phyloP scores from a whole-genome alignment of 1,139 yeast species.

The Zygosaccharomyces sapae region DNA sequence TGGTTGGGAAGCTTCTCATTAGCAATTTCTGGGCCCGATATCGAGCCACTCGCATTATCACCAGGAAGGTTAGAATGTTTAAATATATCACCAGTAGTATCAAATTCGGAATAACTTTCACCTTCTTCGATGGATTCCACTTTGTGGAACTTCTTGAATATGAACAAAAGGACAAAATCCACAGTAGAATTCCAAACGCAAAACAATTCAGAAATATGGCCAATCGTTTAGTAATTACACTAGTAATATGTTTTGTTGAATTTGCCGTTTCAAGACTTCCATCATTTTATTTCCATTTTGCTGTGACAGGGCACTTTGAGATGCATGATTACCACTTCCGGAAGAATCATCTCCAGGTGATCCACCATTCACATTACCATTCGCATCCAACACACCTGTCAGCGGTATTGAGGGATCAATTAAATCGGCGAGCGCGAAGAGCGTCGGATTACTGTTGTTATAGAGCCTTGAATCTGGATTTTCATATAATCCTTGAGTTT shows the following conservation, averaged over 20 bases:
- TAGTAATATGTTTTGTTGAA: slow-evolving; percentile 1
- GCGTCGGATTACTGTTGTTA: slow-evolving; percentile 47
- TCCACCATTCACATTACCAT: slow-evolving; percentile 4
- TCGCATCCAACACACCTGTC: slow-evolving; percentile 41
- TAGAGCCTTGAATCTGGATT: slow-evolving; percentile 45
- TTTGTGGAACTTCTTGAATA: slow-evolving; percentile 2
- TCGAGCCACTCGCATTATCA: slow-evolving; percentile 1
- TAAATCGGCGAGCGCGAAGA: slow-evolving; percentile 47
- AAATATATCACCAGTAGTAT: neutral
- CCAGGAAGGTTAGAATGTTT: too few species aligned
- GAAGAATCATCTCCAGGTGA: slow-evolving; percentile 2
- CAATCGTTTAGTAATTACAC: slow-evolving; percentile 7
- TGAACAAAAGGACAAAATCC: slow-evolving; percentile 7
- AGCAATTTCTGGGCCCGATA: neutral
- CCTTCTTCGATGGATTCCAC: neutral
- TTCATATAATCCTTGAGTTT: slow-evolving; percentile 45
- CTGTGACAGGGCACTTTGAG: neutral
- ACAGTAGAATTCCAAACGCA: slow-evolving; percentile 8
- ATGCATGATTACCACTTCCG: neutral
- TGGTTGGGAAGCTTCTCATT: neutral
- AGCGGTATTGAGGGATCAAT: slow-evolving; percentile 62
- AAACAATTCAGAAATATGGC: slow-evolving; percentile 10
- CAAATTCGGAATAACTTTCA: neutral
- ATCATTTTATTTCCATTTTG: neutral
- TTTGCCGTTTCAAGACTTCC: slow-evolving; percentile 10